phyloP scores from a whole-genome alignment of 108 stramenopile genomes.

The Discostella pseudostelligera region DNA sequence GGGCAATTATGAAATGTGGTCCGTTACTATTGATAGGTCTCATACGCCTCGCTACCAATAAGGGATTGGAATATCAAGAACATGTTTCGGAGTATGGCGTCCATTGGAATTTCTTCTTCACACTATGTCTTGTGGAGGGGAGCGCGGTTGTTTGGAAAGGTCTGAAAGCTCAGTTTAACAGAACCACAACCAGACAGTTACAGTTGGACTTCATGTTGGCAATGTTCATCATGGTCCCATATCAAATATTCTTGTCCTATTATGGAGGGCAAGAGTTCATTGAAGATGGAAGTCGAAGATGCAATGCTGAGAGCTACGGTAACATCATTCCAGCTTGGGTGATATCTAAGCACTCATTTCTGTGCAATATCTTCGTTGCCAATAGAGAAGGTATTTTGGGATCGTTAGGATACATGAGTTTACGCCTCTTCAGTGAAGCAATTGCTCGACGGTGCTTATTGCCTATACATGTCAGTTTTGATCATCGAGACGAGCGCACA shows the following conservation, averaged over 20 bases:
- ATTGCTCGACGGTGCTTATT: slow-evolving; percentile 57
- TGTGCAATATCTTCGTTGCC: slow-evolving; percentile 65
- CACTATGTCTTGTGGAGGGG: slow-evolving; percentile 54
- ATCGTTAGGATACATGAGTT: slow-evolving; percentile 65
- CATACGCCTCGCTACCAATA: slow-evolving; percentile 66
- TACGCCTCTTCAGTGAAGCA: slow-evolving; percentile 66
- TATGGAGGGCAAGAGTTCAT: slow-evolving; percentile 69
- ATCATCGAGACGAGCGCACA: background rate
- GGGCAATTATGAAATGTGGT: slow-evolving; percentile 42
- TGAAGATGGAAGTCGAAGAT: slow-evolving; percentile 56
- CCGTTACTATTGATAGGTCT: slow-evolving; percentile 71
- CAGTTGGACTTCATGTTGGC: slow-evolving; percentile 35
- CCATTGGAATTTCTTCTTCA: slow-evolving; percentile 99
- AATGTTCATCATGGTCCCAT: slow-evolving; percentile 38
- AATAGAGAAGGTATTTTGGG: slow-evolving; percentile 92
- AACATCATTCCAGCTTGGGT: slow-evolving; percentile 2
- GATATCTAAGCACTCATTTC: slow-evolving; percentile 1
- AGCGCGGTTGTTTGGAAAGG: slow-evolving; percentile 31
- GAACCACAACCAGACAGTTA: background rate
- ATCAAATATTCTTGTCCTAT: slow-evolving; percentile 62
- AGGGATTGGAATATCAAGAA: slow-evolving; percentile 89
- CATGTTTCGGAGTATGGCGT: slow-evolving; percentile 97
- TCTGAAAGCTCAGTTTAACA: background rate
- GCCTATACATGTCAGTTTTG: background rate
- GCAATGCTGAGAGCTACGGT: slow-evolving; percentile 8